Evolutionary conservation across 2,329 filamentous ascomycete species (phyloP), one percentile per base, ranked within the genome.

Genomic region (Trichoderma hamatum): DNA sequence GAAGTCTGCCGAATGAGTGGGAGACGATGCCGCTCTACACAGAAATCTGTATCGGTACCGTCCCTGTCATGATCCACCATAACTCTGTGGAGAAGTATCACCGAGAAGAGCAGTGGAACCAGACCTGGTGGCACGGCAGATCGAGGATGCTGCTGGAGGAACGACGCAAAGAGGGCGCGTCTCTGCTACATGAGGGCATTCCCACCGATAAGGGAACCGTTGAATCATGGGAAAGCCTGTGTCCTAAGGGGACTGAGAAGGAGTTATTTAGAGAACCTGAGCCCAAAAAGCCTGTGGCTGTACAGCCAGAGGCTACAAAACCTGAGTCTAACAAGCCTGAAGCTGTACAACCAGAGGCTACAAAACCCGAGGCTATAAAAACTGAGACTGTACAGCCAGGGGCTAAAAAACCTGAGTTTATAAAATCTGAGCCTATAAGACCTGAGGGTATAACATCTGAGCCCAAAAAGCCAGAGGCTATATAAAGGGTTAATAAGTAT

Each of bases 41-140:
- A 24, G 75, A 78, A 49, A 70, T 77, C 1, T 78, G 75, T 64
- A 67, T 74, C 14, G 75, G 73, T 36, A 70, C 72, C 6, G 73
- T 76, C 11, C 76, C 76, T 21, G 74, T 74, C 65, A 75, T 77
- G 68, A 73, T 77, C 3, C 75, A 76, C 26, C 76, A 78, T 70
- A 76, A 75, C 70, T 72, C 71, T 36, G 55, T 71, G 28, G 68
- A 74, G 56, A 74, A 75, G 68, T 30, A 24, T 5, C 63, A 70
- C 46, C 68, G 73, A n/a, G 71, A 74, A 39, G 54, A 19, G 19
- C 73, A 76, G 62, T 77, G 76, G 75, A 26, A 69, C 16, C 58
- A 72, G 65, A 71, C 72, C 28, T 77, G 75, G 75, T 75, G 74
- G 74, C 70, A 73, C 34, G 72, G 72, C 0, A 61, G 67, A 5